Conservation (phyloP, 805 yeast genomes). For the Saccharomycopsis sp. region DNA sequence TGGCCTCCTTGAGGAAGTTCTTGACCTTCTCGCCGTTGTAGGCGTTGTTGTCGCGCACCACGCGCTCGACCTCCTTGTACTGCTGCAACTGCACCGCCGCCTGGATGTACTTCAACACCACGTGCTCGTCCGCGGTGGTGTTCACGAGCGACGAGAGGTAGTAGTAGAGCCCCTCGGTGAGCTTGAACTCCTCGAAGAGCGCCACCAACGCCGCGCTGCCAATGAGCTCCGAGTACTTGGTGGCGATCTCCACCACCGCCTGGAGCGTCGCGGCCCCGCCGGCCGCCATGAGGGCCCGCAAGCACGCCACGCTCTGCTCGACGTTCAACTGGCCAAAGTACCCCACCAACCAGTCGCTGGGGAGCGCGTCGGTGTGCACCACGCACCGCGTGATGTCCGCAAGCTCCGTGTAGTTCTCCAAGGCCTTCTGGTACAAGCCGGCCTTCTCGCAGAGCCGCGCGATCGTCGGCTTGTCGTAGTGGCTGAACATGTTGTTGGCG, state of each 20-base stretch:
- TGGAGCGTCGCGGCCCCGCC: constrained; percentile 89
- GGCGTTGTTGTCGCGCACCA: constrained; percentile 88
- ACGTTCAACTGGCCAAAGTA: constrained; percentile 92
- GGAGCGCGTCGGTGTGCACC: constrained; percentile 76
- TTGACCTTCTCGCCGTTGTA: constrained; percentile 97
- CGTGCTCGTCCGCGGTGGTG: constrained; percentile 88
- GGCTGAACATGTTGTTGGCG: constrained; percentile 92
- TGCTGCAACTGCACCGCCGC: constrained; percentile 89
- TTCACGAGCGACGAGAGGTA: constrained; percentile 91
- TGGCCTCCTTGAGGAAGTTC: constrained; percentile 91
- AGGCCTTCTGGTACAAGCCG: constrained; percentile 92
- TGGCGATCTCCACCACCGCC: constrained; percentile 91
- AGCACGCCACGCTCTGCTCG: constrained; percentile 83
- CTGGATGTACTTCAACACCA: constrained; percentile 92
- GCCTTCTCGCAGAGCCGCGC: constrained; percentile 93
- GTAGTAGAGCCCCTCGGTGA: constrained; percentile 90
- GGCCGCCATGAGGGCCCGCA: constrained; percentile 80
- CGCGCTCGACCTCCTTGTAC: constrained; percentile 88
- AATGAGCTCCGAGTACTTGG: constrained; percentile 88
- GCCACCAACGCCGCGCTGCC: constrained; percentile 82
- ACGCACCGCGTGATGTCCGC: constrained; percentile 94
- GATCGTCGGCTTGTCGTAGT: constrained; percentile 88
- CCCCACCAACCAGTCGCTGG: constrained; percentile 87
- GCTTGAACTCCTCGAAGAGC: constrained; percentile 87
- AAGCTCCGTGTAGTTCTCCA: constrained; percentile 91